A percentile compares a stretch with the other conserved stretches of the same genome.
phyloP scores from a whole-genome alignment of 306 rosid genomes.

The Castanea sativa region DNA sequence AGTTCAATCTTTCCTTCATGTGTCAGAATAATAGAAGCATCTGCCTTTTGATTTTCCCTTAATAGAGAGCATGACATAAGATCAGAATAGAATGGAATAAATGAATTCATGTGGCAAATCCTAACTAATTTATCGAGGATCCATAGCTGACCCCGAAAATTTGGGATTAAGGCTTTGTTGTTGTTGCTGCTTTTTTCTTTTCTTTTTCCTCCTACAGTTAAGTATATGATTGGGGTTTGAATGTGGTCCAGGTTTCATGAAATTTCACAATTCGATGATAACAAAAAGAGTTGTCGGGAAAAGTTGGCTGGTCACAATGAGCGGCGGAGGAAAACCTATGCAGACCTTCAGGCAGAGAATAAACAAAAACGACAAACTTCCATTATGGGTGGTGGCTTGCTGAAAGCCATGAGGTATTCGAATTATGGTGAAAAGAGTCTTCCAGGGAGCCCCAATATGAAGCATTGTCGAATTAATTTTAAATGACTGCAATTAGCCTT shows the following conservation, averaged over 20 bases:
- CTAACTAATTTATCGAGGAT: too few species aligned
- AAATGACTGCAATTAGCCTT: neutral
- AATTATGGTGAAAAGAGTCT: neutral
- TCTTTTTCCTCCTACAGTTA: neutral
- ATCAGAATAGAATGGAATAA: too few species aligned
- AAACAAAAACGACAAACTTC: neutral
- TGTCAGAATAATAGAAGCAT: neutral
- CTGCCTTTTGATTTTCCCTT: neutral
- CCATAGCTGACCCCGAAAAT: too few species aligned
- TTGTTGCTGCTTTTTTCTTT: too few species aligned
- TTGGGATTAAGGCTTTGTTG: too few species aligned
- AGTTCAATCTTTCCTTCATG: neutral
- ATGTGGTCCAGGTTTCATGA: constrained; percentile 29
- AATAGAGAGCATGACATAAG: too few species aligned
- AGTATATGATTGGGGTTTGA: neutral
- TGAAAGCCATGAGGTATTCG: neutral
- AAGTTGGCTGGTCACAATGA: constrained; percentile 28
- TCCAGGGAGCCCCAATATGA: neutral
- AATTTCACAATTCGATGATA: constrained; percentile 19
- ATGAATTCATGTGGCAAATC: too few species aligned
- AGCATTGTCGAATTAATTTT: neutral
- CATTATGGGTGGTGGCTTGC: neutral
- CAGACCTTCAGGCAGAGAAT: neutral
- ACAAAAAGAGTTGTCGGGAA: constrained; percentile 31
- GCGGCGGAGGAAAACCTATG: constrained; percentile 18